These are phyloP conservation scores for Mycosphaerella arachidis DNA, from an alignment of 2,329 filamentous ascomycete genomes.

Conservation along the genomic window DNA sequence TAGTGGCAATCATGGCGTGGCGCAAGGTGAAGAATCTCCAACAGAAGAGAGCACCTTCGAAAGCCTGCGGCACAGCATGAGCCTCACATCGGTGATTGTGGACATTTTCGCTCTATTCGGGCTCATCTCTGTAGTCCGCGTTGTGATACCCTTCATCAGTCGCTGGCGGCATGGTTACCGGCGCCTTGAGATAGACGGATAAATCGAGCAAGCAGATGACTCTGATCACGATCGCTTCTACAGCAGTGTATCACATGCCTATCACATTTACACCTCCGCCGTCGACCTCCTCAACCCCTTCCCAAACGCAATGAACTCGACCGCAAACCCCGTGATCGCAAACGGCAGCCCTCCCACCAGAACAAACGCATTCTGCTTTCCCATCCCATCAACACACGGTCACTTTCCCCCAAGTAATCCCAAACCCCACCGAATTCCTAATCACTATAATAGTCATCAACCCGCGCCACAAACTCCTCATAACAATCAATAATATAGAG, in stretches of 20 bases:
- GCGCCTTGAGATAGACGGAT: background rate
- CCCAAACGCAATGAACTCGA: constrained; percentile 37
- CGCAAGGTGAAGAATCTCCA: background rate
- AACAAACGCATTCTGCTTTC: constrained; percentile 47
- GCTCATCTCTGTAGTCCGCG: background rate
- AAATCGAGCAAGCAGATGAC: background rate
- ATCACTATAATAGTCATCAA: too few species aligned
- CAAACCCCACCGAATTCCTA: background rate
- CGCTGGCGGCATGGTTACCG: background rate
- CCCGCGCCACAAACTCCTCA: too few species aligned
- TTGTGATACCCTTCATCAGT: background rate
- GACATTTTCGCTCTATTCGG: background rate
- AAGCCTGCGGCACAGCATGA: background rate
- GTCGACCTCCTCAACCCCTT: constrained; percentile 47
- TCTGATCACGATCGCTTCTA: too few species aligned
- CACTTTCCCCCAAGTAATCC: constrained; percentile 4
- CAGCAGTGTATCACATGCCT: too few species aligned
- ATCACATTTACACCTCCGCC: constrained; percentile 13
- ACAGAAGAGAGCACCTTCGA: background rate
- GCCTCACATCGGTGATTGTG: background rate
- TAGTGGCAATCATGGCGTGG: background rate
- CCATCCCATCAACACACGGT: constrained; percentile 43
- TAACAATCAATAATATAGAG: too few species aligned
- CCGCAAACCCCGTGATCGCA: constrained; percentile 42
- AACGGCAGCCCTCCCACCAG: constrained; percentile 48